These are phyloP conservation scores for Podospora pseudoanserina DNA, from an alignment of 495 filamentous ascomycete species.

Conservation along the genomic window DNA sequence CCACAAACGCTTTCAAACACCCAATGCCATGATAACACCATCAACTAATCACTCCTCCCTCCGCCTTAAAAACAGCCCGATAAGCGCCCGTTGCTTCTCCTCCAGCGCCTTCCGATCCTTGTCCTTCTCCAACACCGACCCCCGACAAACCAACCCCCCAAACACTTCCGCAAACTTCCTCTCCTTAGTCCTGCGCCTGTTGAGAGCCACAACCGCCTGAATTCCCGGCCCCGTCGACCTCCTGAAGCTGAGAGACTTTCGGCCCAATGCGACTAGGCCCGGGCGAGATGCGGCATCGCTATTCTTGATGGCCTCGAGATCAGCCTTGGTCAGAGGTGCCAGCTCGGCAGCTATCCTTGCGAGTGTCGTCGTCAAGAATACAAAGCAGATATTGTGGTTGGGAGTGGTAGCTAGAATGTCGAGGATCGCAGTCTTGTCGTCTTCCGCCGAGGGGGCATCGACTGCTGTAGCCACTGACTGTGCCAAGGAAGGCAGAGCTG, in stretches of 20 bases:
- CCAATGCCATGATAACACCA: not conserved
- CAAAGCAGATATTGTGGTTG: constrained; percentile 78
- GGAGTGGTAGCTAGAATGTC: constrained; percentile 69
- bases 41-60: constrained; percentile 12
- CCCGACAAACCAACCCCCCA: constrained; percentile 43
- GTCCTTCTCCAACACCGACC: constrained; percentile 36
- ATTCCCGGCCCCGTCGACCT: constrained; percentile 26
- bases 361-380: constrained; percentile 79
- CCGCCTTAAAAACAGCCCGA: constrained; percentile 41
- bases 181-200: constrained; percentile 44
- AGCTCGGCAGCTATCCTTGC: constrained; percentile 45
- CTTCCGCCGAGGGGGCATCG: constrained; percentile 43
- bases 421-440: constrained; percentile 63
- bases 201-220: constrained; percentile 31
- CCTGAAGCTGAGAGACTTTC: constrained; percentile 42
- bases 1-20: not conserved
- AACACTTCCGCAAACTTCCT: constrained; percentile 47
- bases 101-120: constrained; percentile 47
- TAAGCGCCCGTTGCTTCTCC: constrained; percentile 39
- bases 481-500: constrained; percentile 37
- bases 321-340: constrained; percentile 39
- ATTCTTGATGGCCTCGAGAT: constrained; percentile 28
- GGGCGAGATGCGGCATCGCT: constrained; percentile 4
- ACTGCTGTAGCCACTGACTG: not conserved
- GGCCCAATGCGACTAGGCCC: constrained; percentile 28